These are phyloP conservation scores for Nephelium lappaceum DNA, from an alignment of 345 rosid species.

Conservation along the genomic window DNA sequence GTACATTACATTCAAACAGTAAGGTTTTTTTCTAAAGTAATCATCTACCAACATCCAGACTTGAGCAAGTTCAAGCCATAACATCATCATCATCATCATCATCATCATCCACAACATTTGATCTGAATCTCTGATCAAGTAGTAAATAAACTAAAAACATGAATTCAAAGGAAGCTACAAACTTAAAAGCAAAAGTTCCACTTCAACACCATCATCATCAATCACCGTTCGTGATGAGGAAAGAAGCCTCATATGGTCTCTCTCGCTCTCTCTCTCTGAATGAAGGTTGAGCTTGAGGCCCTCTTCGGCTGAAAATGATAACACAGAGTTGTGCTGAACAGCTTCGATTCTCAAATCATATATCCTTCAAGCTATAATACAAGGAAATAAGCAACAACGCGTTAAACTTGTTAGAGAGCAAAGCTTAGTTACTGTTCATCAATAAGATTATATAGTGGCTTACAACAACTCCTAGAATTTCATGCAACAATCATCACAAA, in stretches of 20 bases:
- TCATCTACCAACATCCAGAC: conserved; percentile 38
- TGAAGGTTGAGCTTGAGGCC: conserved; percentile 26
- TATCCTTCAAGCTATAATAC: conserved; percentile 23
- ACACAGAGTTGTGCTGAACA: conserved; percentile 21
- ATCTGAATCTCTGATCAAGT: conserved; percentile 24
- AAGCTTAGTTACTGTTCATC: not conserved
- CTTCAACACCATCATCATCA: conserved; percentile 14
- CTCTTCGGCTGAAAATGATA: conserved; percentile 15
- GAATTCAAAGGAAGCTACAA: conserved; percentile 27
- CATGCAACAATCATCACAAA: not conserved
- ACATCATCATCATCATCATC: conserved; percentile 14
- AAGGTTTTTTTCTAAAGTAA: conserved; percentile 24
- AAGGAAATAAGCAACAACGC: conserved; percentile 5
- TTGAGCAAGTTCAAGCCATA: conserved; percentile 24
- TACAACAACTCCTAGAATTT: not conserved
- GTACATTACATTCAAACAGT: conserved; percentile 35
- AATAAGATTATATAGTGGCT: not conserved
- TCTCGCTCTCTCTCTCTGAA: conserved; percentile 5
- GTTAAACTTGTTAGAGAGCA: not conserved
- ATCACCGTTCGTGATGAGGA: not conserved
- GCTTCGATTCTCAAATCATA: conserved; percentile 20
- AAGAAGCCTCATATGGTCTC: conserved; percentile 13
- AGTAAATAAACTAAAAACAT: conserved; percentile 34
- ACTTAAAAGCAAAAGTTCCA: conserved; percentile 28
- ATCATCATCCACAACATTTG: conserved; percentile 38